Base-by-base conservation (phyloP, 768 basidiomycete genomes). In the Lactarius vividus region DNA sequence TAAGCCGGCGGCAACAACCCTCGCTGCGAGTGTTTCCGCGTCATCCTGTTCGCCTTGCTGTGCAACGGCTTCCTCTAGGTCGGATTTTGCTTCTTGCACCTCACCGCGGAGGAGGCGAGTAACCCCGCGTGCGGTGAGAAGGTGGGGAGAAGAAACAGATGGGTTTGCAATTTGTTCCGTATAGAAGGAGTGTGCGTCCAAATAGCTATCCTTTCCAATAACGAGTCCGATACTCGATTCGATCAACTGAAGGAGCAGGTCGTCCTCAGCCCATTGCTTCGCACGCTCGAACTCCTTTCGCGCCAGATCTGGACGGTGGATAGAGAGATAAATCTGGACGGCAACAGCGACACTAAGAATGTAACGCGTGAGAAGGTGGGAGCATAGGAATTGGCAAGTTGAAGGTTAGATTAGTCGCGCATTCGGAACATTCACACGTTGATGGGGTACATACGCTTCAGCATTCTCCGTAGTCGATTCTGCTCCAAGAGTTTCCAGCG, bases 321-420 rank as follows among this genome's bases (percentile, higher is more conserved):
- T 92, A n/a, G 92, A 92, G 42, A 98, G 85, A 74, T 94, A 92
- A 59, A 96, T 85, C 73, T 96, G 92, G 15, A 91, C 86, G 56
- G 90, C 85, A 53, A 94, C 77, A 4, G 93, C 89, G 40, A 92
- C 88, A 49, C 95, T 96, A 60, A n/a, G 20, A 62, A 57, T 66
- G 11, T 57, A 35, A 39, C 4, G 46, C 65, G 52, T 65, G 68
- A 39, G 56, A 62, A 33, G 39, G 42, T n/a, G 7, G 56, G 52
- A 23, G 58, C 18, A 46, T 57, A 26, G 64, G 9, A 28, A 49
- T 29, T 31, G 23, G 16, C 33, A 37, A 39, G 39, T 61, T 33
- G 40, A 26, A 40, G 37, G 53, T n/a, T 28, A 33, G 57, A 31
- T 57, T 28, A 62, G 52, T 60, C 33, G 39, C 59, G 39, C 55